These are phyloP conservation scores for Chaetothyriales sp. DNA, from an alignment of 2,329 filamentous ascomycete genomes.

Conservation along the genomic window DNA sequence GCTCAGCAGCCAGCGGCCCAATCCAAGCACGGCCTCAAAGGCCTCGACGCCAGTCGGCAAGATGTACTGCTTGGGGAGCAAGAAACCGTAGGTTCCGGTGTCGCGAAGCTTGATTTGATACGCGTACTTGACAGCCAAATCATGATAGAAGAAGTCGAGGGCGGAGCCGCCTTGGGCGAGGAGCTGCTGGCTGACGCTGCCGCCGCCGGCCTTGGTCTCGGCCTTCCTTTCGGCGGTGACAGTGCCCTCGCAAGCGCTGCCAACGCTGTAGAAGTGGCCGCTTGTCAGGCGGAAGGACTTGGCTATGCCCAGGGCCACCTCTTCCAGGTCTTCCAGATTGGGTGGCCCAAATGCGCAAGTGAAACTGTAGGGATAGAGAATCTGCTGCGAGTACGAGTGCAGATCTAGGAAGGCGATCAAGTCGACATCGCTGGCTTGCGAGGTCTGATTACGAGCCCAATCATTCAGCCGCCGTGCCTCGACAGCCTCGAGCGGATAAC, in stretches of 20 bases:
- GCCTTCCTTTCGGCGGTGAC: constrained; percentile 28
- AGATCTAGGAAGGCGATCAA: constrained; percentile 82
- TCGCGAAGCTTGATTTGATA: constrained; percentile 92
- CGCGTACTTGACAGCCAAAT: constrained; percentile 65
- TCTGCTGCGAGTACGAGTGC: constrained; percentile 89
- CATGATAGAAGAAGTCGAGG: constrained; percentile 91
- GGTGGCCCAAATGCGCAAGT: constrained; percentile 67
- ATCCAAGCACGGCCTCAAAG: constrained; percentile 67
- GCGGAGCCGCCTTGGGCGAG: constrained; percentile 72
- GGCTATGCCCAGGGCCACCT: constrained; percentile 73
- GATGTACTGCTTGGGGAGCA: constrained; percentile 76
- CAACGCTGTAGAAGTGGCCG: constrained; percentile 61
- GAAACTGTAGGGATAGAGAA: constrained; percentile 84
- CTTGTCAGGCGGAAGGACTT: constrained; percentile 76
- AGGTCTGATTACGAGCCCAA: constrained; percentile 71
- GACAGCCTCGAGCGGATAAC: constrained; percentile 65
- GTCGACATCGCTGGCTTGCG: constrained; percentile 48
- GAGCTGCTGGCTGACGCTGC: constrained; percentile 46
- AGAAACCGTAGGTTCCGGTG: constrained; percentile 84
- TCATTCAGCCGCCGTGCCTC: constrained; percentile 63
- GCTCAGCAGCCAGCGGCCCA: constrained; percentile 62
- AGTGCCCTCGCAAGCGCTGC: constrained; percentile 76
- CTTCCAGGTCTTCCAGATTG: constrained; percentile 79
- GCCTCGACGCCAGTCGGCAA: constrained; percentile 80
- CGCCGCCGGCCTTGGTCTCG: constrained; percentile 20